A percentile compares a stretch with the other conserved stretches of the same genome.
phyloP scores from a whole-genome alignment of 2,329 filamentous ascomycete species.

The Penicillium sp. region DNA sequence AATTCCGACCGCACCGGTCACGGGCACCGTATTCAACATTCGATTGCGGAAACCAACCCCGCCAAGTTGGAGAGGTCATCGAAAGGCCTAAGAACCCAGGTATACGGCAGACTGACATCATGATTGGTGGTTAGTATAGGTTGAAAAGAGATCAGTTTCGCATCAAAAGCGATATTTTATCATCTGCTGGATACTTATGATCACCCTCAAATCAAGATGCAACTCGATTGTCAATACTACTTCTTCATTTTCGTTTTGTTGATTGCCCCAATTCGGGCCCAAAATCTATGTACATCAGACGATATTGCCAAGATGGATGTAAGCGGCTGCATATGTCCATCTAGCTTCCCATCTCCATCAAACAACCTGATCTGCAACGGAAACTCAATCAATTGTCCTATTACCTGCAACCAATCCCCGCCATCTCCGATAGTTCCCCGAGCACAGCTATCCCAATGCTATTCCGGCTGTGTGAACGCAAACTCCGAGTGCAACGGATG shows the following conservation, averaged over 20 bases:
- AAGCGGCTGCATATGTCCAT: background rate
- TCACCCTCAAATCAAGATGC: background rate
- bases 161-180: background rate
- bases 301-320: slow-evolving; percentile 2
- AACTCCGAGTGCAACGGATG: slow-evolving; percentile 3
- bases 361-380: background rate
- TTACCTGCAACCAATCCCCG: slow-evolving; percentile 1
- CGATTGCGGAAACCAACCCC: slow-evolving; percentile 1
- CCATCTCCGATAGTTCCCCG: background rate
- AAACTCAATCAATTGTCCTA: background rate
- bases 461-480: background rate
- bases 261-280: background rate
- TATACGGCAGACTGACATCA: slow-evolving; percentile 5
- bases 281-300: background rate
- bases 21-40: no score
- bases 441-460: background rate
- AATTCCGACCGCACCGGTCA: background rate
- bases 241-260: background rate
- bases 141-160: background rate
- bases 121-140: background rate
- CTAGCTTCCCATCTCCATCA: background rate
- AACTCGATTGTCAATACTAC: background rate
- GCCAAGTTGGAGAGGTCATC: background rate
- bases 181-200: background rate
- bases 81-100: background rate